Base-by-base conservation (phyloP, 2,329 filamentous ascomycete species). In the Colletotrichum orbiculare region DNA sequence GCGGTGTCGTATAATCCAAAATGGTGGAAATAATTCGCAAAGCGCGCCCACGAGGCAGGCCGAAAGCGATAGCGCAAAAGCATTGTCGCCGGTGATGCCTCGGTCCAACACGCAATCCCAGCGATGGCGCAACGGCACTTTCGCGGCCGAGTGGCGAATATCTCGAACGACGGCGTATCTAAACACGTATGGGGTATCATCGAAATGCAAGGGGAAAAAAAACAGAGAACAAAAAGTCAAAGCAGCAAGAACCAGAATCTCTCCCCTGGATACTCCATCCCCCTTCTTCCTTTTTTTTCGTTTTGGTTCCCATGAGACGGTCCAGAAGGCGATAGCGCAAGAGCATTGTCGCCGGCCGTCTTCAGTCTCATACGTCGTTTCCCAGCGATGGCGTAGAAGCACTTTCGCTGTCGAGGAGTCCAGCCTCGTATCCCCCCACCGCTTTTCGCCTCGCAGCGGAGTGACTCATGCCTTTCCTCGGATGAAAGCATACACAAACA, bases 121-220 rank as follows among this genome's bases (percentile, higher is more conserved):
- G 81, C 81, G 78, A 84, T 84, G 82, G 82, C 82, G 82, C 83
- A 84, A 74, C 67, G 82, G 82, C 82, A 84, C 82, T 84, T 74
- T 84, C 81, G 79, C 81, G 79, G 82, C 81, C 82, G 82, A 84
- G 79, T 72, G 69, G 63, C 47, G 64, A 69, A 65, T 47, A 70
- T 72, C 77, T 80, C 78, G 78, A 76, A 72, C 73, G 78, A 81
- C 77, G 76, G 76, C 78, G 77, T 73, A 77, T 78, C 73, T 75
- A 79, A 80, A 81, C 78, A 76, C 77, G 71, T 70, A 79, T 79
- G 79, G 78, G 77, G 78, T 81, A 81, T 80, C 78, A 77, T 76
- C 66, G 69, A 72, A 71, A 73, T 69, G 60, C 60, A 69, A 68
- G 54, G 46, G 46, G n/a, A 49, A 69, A 59, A 69, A 72, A 72